Evolutionary conservation across 257 asterid genomes (phyloP), one percentile per base, ranked within the genome.

Genomic region (Lavandula angustifolia): DNA sequence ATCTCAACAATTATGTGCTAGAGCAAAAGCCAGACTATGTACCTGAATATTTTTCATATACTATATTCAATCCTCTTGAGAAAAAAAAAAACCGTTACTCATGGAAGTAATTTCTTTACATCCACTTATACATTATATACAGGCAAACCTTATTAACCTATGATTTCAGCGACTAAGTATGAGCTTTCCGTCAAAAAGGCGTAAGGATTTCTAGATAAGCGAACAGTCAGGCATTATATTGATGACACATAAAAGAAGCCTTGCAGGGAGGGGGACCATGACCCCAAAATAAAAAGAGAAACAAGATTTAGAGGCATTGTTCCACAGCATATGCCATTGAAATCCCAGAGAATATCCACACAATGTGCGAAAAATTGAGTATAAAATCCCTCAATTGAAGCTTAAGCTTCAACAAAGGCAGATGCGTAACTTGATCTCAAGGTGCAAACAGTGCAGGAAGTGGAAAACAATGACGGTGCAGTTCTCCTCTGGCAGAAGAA

Each of bases 311-410:
- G 17, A 64, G 75, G 78, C 67, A 77, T 79, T 77, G 73, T 80
- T 67, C 78, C 58, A 17, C 9, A 16, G 85, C 69, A 80, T 82
- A 82, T 75, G 41, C 85, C 75, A 31, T 32, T 41, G 59, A 54
- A 65, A 63, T 66, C 54, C 44, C 32, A 48, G 65, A 51, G 85
- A 73, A 82, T 82, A 80, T 82, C 83, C 85, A 67, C 10, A 50
- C 31, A 59, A 67, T 70, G 44, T 75, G 77, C 83, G 78, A 72
- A 77, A 77, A 62, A 68, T 67, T n/a, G 46, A 67, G 71, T 4
- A 77, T 75, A 72, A 73, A 73, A 59, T 52, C 54, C 54, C 68
- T 18, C 38, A 43, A 29, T 29, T 42, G 68, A 65, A 70, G 71
- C 72, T 62, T 66, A n/a, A n/a, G n/a, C n/a, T n/a, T n/a, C n/a